These are phyloP conservation scores for Pichia membranifaciens DNA, from an alignment of 805 yeast species.

Conservation along the genomic window DNA sequence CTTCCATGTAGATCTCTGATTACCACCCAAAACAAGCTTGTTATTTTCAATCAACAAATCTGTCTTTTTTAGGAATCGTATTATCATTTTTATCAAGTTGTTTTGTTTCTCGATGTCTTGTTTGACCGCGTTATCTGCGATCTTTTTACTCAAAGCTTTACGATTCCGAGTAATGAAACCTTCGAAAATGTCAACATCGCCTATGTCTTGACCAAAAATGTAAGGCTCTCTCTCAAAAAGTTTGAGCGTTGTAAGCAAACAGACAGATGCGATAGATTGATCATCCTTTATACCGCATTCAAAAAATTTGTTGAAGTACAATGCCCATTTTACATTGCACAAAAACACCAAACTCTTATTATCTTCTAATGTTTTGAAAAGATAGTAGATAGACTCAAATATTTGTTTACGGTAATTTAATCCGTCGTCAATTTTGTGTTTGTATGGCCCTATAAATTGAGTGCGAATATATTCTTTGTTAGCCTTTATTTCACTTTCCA, in stretches of 20 bases:
- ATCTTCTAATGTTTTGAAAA: slow-evolving; percentile 33
- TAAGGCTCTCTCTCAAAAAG: slow-evolving; percentile 30
- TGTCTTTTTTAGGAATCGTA: slow-evolving; percentile 27
- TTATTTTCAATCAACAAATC: slow-evolving; percentile 19
- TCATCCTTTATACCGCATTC: slow-evolving; percentile 52
- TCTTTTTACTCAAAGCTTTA: slow-evolving; percentile 40
- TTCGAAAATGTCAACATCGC: slow-evolving; percentile 16
- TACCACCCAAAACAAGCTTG: slow-evolving; percentile 18
- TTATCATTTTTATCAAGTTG: slow-evolving; percentile 33
- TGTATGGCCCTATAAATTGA: slow-evolving; percentile 83
- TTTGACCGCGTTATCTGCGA: slow-evolving; percentile 58
- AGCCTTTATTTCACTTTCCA: slow-evolving; percentile 46
- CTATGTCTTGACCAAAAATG: slow-evolving; percentile 18
- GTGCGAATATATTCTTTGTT: slow-evolving; percentile 53
- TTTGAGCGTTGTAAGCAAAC: slow-evolving; percentile 40
- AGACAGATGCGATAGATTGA: slow-evolving; percentile 51
- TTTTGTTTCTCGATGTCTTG: slow-evolving; percentile 57
- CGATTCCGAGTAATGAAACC: slow-evolving; percentile 33
- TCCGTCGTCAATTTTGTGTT: slow-evolving; percentile 75
- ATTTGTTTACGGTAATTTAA: slow-evolving; percentile 65
- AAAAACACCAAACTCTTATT: slow-evolving; percentile 18
- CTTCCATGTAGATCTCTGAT: slow-evolving; percentile 21
- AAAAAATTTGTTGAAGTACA: slow-evolving; percentile 36
- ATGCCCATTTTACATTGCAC: slow-evolving; percentile 23
- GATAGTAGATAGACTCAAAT: slow-evolving; percentile 61